Evolutionary conservation across 768 basidiomycete genomes (phyloP).

Genomic region (Rhodotorula kratochvilovae): DNA sequence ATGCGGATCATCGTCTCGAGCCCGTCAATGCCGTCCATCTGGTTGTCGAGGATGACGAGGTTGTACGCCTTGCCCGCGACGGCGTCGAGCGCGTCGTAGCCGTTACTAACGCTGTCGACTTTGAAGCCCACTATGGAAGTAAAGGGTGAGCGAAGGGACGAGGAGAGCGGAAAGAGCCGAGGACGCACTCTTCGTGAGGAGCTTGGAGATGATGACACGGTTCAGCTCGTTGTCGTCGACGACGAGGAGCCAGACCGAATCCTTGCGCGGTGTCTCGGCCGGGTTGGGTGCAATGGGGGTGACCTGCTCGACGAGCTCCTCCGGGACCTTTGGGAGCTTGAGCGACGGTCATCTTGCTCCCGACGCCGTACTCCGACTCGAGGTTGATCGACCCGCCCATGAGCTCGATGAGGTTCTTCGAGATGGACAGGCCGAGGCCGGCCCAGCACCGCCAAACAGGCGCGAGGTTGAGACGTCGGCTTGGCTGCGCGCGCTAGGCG

Average conservation of each 20-base stretch:
- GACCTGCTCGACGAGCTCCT: background rate
- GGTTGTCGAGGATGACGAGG: conserved; percentile 32
- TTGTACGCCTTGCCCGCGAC: conserved; percentile 21
- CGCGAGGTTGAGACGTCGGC: conserved; percentile 89
- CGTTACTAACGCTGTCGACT: conserved; percentile 25
- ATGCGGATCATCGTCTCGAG: conserved; percentile 31
- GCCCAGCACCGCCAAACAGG: conserved; percentile 91
- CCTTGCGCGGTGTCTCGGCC: background rate
- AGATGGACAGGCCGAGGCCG: conserved; percentile 85
- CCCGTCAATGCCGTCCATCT: conserved; percentile 29
- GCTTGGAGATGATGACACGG: conserved; percentile 19
- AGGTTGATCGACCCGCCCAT: conserved; percentile 36
- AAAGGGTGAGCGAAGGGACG: background rate
- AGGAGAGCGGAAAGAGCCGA: background rate
- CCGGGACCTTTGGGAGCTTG: conserved; percentile 18
- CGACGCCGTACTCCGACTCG: conserved; percentile 32
- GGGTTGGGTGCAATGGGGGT: background rate
- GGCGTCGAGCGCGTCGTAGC: conserved; percentile 30
- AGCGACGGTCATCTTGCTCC: conserved; percentile 27
- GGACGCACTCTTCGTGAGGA: conserved; percentile 26
- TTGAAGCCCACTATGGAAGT: conserved; percentile 31
- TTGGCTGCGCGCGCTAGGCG: conserved; percentile 50
- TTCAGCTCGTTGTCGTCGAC: conserved; percentile 41
- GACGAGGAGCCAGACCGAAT: conserved; percentile 21
- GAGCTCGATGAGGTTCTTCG: conserved; percentile 36